Conservation (phyloP, 2,329 filamentous ascomycete genomes). For the Alternaria incomplexa region DNA sequence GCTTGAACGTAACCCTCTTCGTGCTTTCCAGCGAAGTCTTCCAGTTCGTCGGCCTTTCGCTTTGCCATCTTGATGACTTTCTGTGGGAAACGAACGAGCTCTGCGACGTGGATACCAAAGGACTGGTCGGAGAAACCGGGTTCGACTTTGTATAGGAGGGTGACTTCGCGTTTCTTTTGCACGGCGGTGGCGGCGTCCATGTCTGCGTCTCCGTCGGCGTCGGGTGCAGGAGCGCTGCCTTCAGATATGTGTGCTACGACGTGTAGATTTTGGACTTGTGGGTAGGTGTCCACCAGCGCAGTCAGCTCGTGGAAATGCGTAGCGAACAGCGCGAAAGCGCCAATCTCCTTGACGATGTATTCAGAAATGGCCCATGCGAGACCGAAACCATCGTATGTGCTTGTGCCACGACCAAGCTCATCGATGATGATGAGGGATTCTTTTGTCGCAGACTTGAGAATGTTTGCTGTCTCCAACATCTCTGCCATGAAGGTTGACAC, state of each 20-base stretch:
- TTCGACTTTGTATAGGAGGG: slow-evolving; percentile 94
- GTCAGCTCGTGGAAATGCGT: slow-evolving; percentile 99
- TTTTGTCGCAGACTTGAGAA: slow-evolving; percentile 92
- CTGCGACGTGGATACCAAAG: slow-evolving; percentile 97
- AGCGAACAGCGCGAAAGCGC: slow-evolving; percentile 92
- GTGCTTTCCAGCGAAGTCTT: slow-evolving; percentile 88
- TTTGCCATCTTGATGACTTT: slow-evolving; percentile 99
- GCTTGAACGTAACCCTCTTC: slow-evolving; percentile 55
- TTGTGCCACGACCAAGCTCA: slow-evolving; percentile 93
- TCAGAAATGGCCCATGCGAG: slow-evolving; percentile 99
- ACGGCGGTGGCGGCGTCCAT: slow-evolving; percentile 52
- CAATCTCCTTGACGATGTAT: slow-evolving; percentile 94
- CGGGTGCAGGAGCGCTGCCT: slow-evolving; percentile 22
- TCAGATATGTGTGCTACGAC: slow-evolving; percentile 89
- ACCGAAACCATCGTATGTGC: slow-evolving; percentile 97
- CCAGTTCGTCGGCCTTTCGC: slow-evolving; percentile 95
- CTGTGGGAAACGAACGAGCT: slow-evolving; percentile 92
- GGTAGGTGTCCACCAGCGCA: slow-evolving; percentile 82
- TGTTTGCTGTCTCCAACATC: slow-evolving; percentile 98
- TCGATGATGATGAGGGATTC: slow-evolving; percentile 99
- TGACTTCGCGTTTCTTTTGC: slow-evolving; percentile 72
- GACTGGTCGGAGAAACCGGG: slow-evolving; percentile 95
- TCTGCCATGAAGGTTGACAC: slow-evolving; percentile 99
- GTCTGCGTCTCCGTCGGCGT: slow-evolving; percentile 6
- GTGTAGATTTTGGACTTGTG: slow-evolving; percentile 90